Evolutionary conservation across 179 eudicot genomes (phyloP).

Genomic region (Silene coronaria): DNA sequence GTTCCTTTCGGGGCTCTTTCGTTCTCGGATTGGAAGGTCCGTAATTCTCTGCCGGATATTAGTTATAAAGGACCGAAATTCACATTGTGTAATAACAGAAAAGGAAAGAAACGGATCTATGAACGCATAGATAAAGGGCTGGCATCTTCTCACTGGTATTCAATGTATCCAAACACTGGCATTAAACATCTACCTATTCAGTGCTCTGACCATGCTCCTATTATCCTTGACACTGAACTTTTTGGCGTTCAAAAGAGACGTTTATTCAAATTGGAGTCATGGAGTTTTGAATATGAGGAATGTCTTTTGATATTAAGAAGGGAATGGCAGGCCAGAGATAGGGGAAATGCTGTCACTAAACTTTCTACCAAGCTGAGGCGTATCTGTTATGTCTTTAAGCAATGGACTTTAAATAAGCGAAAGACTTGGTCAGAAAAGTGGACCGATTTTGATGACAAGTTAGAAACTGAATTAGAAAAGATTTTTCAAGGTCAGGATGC

Average conservation of each 20-base stretch:
- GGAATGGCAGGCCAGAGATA: fast-evolving
- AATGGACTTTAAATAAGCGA: not conserved
- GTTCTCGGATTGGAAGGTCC: not conserved
- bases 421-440: not conserved
- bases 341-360: no score
- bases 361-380: no score
- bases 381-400: no score
- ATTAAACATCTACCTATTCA: not conserved
- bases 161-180: not conserved
- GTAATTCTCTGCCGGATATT: not conserved
- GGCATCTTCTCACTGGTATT: not conserved
- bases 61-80: not conserved
- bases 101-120: not conserved
- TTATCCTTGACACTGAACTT: no score
- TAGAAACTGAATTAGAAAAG: not conserved
- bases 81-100: not conserved
- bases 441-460: not conserved
- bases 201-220: not conserved
- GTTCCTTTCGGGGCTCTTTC: not conserved
- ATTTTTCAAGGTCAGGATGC: not conserved
- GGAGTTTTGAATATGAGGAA: not conserved
- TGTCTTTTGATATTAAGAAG: fast-evolving
- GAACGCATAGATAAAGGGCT: not conserved
- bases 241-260: no score
- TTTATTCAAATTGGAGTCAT: not conserved